A percentile compares a stretch with the other conserved stretches of the same genome.
Evolutionary conservation across 1,139 yeast species (phyloP).

Genomic region (Blastobotrys raffinosifermentans): DNA sequence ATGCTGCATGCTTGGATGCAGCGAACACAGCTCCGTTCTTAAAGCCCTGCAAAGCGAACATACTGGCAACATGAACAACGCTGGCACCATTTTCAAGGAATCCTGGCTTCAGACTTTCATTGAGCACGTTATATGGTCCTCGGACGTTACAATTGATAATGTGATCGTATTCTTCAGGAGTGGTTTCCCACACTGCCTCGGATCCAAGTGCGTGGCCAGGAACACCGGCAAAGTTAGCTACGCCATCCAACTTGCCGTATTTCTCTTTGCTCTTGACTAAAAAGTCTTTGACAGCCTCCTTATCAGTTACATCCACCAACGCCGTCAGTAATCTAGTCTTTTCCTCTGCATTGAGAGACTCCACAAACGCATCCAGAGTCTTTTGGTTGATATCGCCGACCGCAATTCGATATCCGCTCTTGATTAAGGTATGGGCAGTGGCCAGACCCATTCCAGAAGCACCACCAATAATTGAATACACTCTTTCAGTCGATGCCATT

Average conservation of each 20-base stretch:
- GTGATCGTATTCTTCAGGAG: not conserved
- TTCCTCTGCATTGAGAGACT: not conserved
- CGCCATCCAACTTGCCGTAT: slow-evolving; percentile 2
- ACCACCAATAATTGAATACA: slow-evolving; percentile 1
- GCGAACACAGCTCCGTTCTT: slow-evolving; percentile 2
- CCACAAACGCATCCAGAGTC: not conserved
- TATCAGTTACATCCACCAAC: slow-evolving; percentile 1
- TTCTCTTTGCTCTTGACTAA: not conserved
- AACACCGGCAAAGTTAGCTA: slow-evolving; percentile 4
- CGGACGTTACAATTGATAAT: slow-evolving; percentile 3
- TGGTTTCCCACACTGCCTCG: slow-evolving; percentile 2
- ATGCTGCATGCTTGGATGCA: slow-evolving; percentile 5
- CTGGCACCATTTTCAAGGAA: slow-evolving; percentile 1
- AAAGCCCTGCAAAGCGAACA: slow-evolving; percentile 4
- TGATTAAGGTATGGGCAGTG: slow-evolving; percentile 1
- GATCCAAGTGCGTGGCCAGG: slow-evolving; percentile 1
- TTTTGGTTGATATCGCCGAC: slow-evolving; percentile 1
- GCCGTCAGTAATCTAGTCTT: not conserved
- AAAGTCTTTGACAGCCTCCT: not conserved
- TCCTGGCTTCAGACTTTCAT: not conserved
- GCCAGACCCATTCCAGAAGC: slow-evolving; percentile 6
- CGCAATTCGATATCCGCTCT: not conserved
- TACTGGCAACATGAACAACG: slow-evolving; percentile 4
- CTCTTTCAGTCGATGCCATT: too few species aligned
- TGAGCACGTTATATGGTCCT: slow-evolving; percentile 2